Conservation (phyloP, 345 rosid species). For the Noccaea caerulescens region DNA sequence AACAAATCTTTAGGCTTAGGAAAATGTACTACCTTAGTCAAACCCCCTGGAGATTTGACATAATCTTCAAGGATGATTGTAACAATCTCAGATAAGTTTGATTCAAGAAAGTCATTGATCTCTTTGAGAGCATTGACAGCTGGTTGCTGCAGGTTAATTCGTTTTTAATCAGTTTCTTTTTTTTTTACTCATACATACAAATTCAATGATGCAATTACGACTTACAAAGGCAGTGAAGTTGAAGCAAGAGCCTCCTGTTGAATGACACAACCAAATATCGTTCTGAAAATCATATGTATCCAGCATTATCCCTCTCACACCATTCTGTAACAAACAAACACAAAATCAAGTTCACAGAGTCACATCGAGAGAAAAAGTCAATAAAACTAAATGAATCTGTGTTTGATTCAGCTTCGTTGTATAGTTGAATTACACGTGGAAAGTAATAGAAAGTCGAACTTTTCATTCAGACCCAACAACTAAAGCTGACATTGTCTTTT, state of each 20-base stretch:
- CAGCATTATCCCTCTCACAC: constrained; percentile 91
- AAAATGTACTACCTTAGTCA: constrained; percentile 52
- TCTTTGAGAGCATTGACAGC: constrained; percentile 80
- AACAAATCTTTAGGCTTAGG: not conserved
- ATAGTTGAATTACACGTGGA: constrained; percentile 23
- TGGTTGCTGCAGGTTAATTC: constrained; percentile 61
- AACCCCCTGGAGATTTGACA: constrained; percentile 70
- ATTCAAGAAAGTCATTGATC: constrained; percentile 64
- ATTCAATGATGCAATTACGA: not conserved
- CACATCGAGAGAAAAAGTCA: not conserved
- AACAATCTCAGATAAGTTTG: constrained; percentile 79
- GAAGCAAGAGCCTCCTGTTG: constrained; percentile 67
- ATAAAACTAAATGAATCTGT: not conserved
- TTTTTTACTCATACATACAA: not conserved
- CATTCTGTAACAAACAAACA: constrained; percentile 59
- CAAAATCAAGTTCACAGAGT: not conserved
- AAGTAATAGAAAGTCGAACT: not conserved
- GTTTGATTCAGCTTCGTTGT: not conserved
- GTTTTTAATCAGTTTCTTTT: not conserved
- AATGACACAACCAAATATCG: constrained; percentile 93
- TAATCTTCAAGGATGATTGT: constrained; percentile 96
- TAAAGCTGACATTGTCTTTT: constrained; percentile 41
- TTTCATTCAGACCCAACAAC: constrained; percentile 34
- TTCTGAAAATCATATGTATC: constrained; percentile 85
- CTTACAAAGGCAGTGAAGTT: constrained; percentile 88